Evolutionary conservation across 2,329 filamentous ascomycete species (phyloP).

Genomic region (Ophiostoma populinum): DNA sequence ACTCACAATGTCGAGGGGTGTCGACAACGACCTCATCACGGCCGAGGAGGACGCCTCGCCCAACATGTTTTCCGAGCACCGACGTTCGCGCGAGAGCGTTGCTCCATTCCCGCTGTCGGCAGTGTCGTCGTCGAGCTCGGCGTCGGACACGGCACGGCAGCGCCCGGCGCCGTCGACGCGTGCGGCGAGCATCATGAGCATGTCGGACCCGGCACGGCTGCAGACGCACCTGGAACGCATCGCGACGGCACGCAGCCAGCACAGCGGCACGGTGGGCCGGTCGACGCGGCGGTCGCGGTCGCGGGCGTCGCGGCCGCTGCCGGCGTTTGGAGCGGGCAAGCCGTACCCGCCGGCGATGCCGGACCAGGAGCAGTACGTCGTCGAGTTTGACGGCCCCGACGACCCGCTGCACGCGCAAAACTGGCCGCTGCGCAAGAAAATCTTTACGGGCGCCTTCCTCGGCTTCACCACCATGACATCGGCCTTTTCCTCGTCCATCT

Average conservation of each 20-base stretch:
- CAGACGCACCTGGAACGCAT: slow-evolving; percentile 55
- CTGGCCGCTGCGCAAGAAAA: slow-evolving; percentile 66
- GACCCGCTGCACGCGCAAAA: slow-evolving; percentile 80
- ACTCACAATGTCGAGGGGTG: no score
- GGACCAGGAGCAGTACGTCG: slow-evolving; percentile 54
- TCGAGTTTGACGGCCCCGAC: slow-evolving; percentile 69
- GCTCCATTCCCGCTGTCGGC: slow-evolving; percentile 33
- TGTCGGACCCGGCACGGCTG: slow-evolving; percentile 50
- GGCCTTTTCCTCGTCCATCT: slow-evolving; percentile 60
- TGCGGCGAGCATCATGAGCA: slow-evolving; percentile 42
- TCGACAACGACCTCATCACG: slow-evolving; percentile 34
- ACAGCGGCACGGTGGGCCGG: slow-evolving; percentile 53
- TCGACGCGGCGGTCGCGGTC: slow-evolving; percentile 25
- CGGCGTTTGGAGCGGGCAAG: slow-evolving; percentile 57
- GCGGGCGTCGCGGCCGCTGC: slow-evolving; percentile 34
- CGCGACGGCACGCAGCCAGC: slow-evolving; percentile 52
- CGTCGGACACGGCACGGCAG: neutral
- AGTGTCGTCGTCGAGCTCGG: slow-evolving; percentile 28
- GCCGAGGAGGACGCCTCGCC: slow-evolving; percentile 35
- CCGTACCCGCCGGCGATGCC: slow-evolving; percentile 53
- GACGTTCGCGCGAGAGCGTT: slow-evolving; percentile 30
- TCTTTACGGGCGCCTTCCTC: slow-evolving; percentile 48
- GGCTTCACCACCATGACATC: slow-evolving; percentile 57
- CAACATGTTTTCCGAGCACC: slow-evolving; percentile 17
- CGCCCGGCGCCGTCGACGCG: slow-evolving; percentile 15